Conservation (phyloP, 2,329 filamentous ascomycete species). For the Fusarium sp. region DNA sequence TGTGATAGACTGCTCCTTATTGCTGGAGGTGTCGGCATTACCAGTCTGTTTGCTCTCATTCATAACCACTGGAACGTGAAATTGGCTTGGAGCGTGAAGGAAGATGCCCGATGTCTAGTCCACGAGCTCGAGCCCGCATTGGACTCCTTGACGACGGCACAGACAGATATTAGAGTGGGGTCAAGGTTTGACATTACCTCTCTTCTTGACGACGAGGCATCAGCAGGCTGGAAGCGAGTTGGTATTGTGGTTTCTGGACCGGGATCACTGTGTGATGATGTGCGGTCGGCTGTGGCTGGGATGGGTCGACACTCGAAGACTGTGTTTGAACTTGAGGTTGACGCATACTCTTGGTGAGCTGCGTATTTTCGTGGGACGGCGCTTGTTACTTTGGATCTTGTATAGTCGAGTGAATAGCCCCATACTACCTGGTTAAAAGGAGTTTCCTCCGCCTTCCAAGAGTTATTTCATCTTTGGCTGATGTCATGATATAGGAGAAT, state of each 20-base stretch:
- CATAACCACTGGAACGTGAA: constrained; percentile 25
- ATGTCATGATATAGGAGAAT: too few relatives aligned
- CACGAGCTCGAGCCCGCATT: constrained; percentile 17
- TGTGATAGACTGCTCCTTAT: constrained; percentile 22
- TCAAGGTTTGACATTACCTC: constrained; percentile 3
- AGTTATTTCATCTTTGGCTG: too few relatives aligned
- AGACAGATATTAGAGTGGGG: constrained; percentile 5
- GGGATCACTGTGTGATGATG: constrained; percentile 19
- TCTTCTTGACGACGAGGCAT: constrained; percentile 7
- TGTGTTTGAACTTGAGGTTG: constrained; percentile 21
- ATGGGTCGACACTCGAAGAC: constrained; percentile 16
- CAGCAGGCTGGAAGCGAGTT: constrained; percentile 11
- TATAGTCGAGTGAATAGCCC: too few relatives aligned
- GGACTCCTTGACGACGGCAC: constrained; percentile 4
- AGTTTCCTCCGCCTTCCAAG: too few relatives aligned
- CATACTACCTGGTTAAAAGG: too few relatives aligned
- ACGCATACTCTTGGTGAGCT: constrained; percentile 23
- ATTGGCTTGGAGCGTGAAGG: constrained; percentile 12
- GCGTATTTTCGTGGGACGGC: too few relatives aligned
- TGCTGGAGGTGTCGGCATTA: constrained; percentile 19
- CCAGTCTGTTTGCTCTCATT: neutral
- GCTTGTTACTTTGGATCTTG: too few relatives aligned
- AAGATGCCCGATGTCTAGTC: constrained; percentile 9
- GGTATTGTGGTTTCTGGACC: constrained; percentile 19
- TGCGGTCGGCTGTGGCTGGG: constrained; percentile 4